Percentiles rank a stretch among this genome's conserved stretches.
phyloP scores from a whole-genome alignment of 352 stramenopile species.

The Phytophthora ohioensis region DNA sequence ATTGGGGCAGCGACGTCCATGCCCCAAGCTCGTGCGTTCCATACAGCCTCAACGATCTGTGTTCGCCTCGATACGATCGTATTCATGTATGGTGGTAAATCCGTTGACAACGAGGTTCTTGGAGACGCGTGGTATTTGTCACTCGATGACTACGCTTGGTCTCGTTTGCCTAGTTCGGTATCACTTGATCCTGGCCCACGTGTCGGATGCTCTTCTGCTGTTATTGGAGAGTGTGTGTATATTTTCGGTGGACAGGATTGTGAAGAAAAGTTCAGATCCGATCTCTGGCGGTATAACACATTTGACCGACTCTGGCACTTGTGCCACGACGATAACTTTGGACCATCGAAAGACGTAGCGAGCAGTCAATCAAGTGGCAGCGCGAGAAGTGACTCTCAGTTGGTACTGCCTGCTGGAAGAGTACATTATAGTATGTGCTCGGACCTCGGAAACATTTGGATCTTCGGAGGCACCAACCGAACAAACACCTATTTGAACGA shows the following conservation, averaged over 20 bases:
- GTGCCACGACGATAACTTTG: conserved; percentile 85
- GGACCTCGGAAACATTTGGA: conserved; percentile 85
- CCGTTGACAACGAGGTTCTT: conserved; percentile 72
- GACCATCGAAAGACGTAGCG: conserved; percentile 30
- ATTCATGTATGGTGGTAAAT: conserved; percentile 86
- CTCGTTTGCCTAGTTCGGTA: conserved; percentile 71
- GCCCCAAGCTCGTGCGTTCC: conserved; percentile 71
- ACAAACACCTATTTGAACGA: conserved; percentile 63
- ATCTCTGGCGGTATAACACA: conserved; percentile 89
- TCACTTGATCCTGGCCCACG: conserved; percentile 81
- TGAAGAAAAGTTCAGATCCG: conserved; percentile 78
- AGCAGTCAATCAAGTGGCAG: neutral
- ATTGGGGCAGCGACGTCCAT: conserved; percentile 73
- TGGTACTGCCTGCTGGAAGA: conserved; percentile 59
- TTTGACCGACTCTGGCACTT: conserved; percentile 90
- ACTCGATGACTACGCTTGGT: conserved; percentile 85
- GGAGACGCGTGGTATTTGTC: conserved; percentile 88
- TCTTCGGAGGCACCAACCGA: conserved; percentile 70
- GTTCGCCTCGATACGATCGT: conserved; percentile 83
- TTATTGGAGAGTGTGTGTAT: conserved; percentile 87
- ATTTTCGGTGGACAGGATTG: conserved; percentile 86
- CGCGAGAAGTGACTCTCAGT: conserved; percentile 53
- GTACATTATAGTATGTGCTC: conserved; percentile 76
- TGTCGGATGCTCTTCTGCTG: conserved; percentile 67
- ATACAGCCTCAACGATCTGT: conserved; percentile 70